phyloP scores from a whole-genome alignment of 1,284 basidiomycete genomes.

The Trichosporon sp. region DNA sequence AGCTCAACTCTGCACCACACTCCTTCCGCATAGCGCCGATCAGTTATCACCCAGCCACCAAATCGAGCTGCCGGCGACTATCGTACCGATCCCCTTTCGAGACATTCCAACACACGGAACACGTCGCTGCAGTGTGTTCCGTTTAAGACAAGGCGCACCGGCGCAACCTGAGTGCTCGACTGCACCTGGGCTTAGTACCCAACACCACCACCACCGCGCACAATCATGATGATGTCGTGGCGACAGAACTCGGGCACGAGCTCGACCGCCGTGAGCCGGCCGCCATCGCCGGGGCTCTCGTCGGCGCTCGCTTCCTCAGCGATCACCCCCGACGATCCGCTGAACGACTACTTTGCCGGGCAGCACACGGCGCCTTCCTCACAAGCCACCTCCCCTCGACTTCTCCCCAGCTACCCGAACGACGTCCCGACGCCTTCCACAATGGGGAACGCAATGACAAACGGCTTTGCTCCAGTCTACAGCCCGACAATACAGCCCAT shows the following conservation, averaged over 20 bases:
- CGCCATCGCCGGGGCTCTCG: not conserved
- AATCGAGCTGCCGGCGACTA: not conserved
- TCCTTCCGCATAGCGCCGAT: no score
- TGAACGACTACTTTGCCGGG: slow-evolving; percentile 22
- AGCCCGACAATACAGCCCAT: not conserved
- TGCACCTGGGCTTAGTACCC: not conserved
- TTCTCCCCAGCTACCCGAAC: not conserved
- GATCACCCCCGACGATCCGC: slow-evolving; percentile 17
- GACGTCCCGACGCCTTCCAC: not conserved
- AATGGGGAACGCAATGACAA: not conserved
- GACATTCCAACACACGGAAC: not conserved
- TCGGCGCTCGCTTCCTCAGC: not conserved
- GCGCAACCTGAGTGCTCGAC: not conserved
- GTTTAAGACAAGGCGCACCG: not conserved
- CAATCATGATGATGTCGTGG: not conserved
- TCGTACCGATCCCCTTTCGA: not conserved
- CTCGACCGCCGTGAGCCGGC: not conserved
- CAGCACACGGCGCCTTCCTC: not conserved
- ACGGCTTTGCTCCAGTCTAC: not conserved
- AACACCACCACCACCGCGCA: not conserved
- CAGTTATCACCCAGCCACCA: not conserved
- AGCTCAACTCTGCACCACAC: not conserved
- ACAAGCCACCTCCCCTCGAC: not conserved
- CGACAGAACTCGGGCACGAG: not conserved
- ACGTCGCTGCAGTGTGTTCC: not conserved